These are phyloP conservation scores for Ceratocystis harringtonii DNA, from an alignment of 2,329 filamentous ascomycete genomes.

Conservation along the genomic window DNA sequence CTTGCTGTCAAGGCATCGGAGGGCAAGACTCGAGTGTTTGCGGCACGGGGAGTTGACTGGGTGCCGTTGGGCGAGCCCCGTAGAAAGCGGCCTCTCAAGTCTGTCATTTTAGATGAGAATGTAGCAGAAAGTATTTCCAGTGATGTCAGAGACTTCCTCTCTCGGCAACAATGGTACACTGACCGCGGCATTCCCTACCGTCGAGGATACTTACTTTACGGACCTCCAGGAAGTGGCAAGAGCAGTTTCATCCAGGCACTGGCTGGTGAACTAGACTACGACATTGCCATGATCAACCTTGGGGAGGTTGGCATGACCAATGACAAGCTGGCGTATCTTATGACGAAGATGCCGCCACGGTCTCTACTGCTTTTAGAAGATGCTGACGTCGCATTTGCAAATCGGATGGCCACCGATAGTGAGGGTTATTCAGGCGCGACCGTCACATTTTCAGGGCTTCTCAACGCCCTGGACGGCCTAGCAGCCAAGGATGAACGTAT, in stretches of 20 bases:
- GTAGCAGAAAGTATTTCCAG: conserved; percentile 66
- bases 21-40: conserved; percentile 87
- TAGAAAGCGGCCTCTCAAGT: conserved; percentile 72
- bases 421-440: conserved; percentile 79
- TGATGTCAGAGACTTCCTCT: conserved; percentile 72
- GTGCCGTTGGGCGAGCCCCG: conserved; percentile 67
- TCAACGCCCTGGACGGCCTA: conserved; percentile 81
- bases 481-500: conserved; percentile 89
- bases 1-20: conserved; percentile 68
- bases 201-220: conserved; percentile 75
- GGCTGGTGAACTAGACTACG: conserved; percentile 82
- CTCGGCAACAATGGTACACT: conserved; percentile 71
- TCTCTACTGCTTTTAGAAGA: conserved; percentile 79
- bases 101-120: conserved; percentile 72
- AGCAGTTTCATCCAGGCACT: conserved; percentile 93
- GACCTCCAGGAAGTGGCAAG: conserved; percentile 81
- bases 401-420: conserved; percentile 57
- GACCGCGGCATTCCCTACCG: conserved; percentile 91
- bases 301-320: conserved; percentile 83
- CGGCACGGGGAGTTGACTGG: conserved; percentile 74
- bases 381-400: conserved; percentile 78
- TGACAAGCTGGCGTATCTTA: conserved; percentile 69
- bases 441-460: conserved; percentile 82
- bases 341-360: conserved; percentile 70
- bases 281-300: conserved; percentile 82